A percentile compares a stretch with the other conserved stretches of the same genome.
Evolutionary conservation across 352 stramenopile species (phyloP).

Genomic region (Plasmopara halstedii): DNA sequence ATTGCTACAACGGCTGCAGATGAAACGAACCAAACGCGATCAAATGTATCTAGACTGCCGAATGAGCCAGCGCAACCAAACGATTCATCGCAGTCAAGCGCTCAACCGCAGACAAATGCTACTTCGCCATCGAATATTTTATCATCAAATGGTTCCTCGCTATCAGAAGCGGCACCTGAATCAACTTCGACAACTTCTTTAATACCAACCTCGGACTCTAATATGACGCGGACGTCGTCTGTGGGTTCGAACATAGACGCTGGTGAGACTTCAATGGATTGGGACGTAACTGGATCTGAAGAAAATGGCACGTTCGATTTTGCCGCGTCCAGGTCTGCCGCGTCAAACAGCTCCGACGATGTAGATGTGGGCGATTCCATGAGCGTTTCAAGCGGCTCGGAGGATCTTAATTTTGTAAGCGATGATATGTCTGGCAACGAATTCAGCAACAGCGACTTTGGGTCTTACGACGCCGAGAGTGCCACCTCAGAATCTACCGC

Average conservation of each 20-base stretch:
- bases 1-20: background rate
- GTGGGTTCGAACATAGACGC: background rate
- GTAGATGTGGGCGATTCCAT: slow-evolving; percentile 6
- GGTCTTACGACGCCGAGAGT: slow-evolving; percentile 1
- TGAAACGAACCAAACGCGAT: background rate
- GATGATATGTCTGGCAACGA: background rate
- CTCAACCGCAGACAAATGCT: background rate
- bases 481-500: background rate
- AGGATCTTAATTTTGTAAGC: slow-evolving; percentile 10
- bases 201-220: background rate
- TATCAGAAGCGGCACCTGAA: background rate
- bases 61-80: background rate
- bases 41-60: background rate
- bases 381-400: slow-evolving; percentile 4
- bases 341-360: background rate
- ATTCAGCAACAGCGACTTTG: slow-evolving; percentile 5
- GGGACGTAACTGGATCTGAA: background rate
- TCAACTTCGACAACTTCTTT: background rate
- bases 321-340: background rate
- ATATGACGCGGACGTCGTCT: background rate
- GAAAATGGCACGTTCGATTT: background rate
- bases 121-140: background rate
- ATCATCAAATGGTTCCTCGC: background rate
- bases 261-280: background rate
- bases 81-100: background rate